phyloP scores from a whole-genome alignment of 169 alveolate species.

The Plasmodium gaboni region DNA sequence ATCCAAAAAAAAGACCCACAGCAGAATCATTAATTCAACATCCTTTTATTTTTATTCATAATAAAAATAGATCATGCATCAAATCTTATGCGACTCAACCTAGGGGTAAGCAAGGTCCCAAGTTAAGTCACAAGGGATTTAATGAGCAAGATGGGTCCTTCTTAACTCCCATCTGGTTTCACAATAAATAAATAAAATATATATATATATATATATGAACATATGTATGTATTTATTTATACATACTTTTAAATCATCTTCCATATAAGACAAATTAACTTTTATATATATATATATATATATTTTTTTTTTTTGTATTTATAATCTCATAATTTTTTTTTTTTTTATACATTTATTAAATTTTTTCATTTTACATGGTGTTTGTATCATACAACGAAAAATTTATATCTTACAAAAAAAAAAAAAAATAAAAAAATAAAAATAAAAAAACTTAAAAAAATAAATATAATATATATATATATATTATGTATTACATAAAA shows the following conservation, averaged over 20 bases:
- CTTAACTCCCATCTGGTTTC: slow-evolving; percentile 73
- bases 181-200: slow-evolving; percentile 17
- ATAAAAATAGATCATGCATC: slow-evolving; percentile 77
- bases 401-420: not conserved
- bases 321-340: no score
- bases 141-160: slow-evolving; percentile 75
- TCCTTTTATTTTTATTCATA: slow-evolving; percentile 82
- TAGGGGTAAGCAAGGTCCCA: slow-evolving; percentile 73
- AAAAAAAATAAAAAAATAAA: not conserved
- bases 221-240: not conserved
- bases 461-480: not conserved
- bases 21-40: slow-evolving; percentile 80
- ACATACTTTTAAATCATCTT: no score
- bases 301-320: no score
- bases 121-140: slow-evolving; percentile 63
- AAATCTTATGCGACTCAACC: slow-evolving; percentile 80
- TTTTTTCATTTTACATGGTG: no score
- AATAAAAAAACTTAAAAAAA: not conserved
- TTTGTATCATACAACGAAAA: no score
- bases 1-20: slow-evolving; percentile 81
- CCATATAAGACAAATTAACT: no score
- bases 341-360: no score
- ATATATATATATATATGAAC: not conserved
- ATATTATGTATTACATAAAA: no score
- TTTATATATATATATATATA: no score